A percentile compares a stretch with the other conserved stretches of the same genome.
Conservation (phyloP, 768 basidiomycete genomes). For the Strobilomyces confusus region DNA sequence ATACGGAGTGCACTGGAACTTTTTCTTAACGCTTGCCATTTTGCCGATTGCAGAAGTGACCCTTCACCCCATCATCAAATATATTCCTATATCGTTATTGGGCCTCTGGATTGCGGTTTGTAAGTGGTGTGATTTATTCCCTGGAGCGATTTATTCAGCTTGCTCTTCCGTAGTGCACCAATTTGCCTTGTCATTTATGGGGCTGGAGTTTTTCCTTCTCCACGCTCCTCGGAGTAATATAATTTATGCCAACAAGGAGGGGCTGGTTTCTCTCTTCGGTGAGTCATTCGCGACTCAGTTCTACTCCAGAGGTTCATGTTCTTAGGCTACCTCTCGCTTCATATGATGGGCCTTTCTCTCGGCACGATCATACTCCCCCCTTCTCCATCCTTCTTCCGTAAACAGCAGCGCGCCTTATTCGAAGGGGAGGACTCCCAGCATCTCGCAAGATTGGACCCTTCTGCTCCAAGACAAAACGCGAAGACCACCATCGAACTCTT, state of each 20-base stretch:
- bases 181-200: constrained; percentile 48
- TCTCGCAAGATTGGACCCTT: constrained; percentile 8
- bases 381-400: constrained; percentile 66
- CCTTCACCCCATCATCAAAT: constrained; percentile 61
- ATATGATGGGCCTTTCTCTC: constrained; percentile 76
- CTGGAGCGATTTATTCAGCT: neutral
- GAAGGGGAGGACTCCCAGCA: constrained; percentile 7
- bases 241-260: constrained; percentile 87
- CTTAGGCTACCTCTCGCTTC: constrained; percentile 85
- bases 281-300: constrained; percentile 3
- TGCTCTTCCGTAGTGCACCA: constrained; percentile 61
- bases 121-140: constrained; percentile 30
- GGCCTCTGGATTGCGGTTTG: constrained; percentile 58
- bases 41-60: constrained; percentile 70
- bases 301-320: constrained; percentile 1
- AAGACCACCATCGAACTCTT: constrained; percentile 75
- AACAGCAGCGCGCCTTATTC: constrained; percentile 34
- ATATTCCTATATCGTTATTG: constrained; percentile 55
- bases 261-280: constrained; percentile 77
- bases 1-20: constrained; percentile 98
- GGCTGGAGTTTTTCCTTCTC: constrained; percentile 63
- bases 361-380: constrained; percentile 82
- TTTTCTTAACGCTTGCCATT: constrained; percentile 89
- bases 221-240: constrained; percentile 57
- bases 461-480: constrained; percentile 53